phyloP scores from a whole-genome alignment of 2,329 filamentous ascomycete genomes.

The Fusarium temperatum region DNA sequence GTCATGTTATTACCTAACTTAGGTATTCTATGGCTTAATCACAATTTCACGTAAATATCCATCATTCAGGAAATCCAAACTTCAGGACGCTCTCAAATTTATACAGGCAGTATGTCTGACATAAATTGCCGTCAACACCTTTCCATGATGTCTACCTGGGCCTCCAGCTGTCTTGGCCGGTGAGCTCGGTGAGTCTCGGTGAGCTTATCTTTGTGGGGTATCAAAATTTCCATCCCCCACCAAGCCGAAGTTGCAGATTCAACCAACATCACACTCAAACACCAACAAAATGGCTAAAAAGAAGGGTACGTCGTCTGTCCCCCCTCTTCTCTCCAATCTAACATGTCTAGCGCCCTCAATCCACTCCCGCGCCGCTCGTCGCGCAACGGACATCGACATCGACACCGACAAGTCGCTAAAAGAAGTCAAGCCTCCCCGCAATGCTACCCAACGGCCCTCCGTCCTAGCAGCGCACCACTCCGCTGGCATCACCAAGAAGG shows the following conservation, averaged over 20 bases:
- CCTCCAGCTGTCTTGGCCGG: neutral
- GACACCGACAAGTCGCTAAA: constrained; percentile 78
- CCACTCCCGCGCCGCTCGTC: constrained; percentile 78
- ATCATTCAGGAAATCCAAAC: no score
- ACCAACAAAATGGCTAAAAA: constrained; percentile 46
- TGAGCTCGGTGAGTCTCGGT: constrained; percentile 38
- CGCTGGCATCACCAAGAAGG: constrained; percentile 74
- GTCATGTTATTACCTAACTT: neutral
- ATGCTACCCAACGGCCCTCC: constrained; percentile 62
- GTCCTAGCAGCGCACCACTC: constrained; percentile 73
- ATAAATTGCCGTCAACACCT: no score
- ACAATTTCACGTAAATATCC: neutral
- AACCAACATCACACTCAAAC: constrained; percentile 25
- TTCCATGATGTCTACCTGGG: neutral
- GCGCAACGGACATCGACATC: constrained; percentile 75
- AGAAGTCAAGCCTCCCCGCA: constrained; percentile 58
- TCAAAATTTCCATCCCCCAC: constrained; percentile 42
- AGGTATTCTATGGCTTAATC: neutral
- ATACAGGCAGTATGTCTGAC: neutral
- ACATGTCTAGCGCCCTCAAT: constrained; percentile 63
- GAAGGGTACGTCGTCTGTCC: constrained; percentile 31
- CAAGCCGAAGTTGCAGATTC: constrained; percentile 25
- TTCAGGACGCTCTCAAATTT: neutral
- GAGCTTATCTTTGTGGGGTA: constrained; percentile 41
- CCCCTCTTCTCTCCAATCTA: neutral